Base-by-base conservation (phyloP, 768 basidiomycete species). In the Mrakia frigida region DNA sequence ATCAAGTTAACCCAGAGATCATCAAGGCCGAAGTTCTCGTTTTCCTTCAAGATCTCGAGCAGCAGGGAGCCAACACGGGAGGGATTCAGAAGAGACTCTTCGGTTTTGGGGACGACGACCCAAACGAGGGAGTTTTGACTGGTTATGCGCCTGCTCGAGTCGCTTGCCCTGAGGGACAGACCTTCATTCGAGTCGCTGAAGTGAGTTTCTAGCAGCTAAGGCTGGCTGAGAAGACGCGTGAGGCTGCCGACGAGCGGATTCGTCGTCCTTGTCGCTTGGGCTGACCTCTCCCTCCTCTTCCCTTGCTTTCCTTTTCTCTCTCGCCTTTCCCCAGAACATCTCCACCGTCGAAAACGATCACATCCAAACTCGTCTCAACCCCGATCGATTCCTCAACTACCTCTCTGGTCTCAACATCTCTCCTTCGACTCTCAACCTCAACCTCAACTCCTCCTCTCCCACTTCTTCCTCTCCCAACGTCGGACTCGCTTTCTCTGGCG, bases 401-500 rank as follows among this genome's bases (percentile, higher is more conserved):
- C 74, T 78, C 14, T 35, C 56, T 0, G 74, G 74, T 6, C 70
- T 78, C 73, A 74, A 72, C 69, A 23, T 75, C 33, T 41, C 68
- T 43, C 41, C 77, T 0, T 78, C 77, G 25, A 69, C 70, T 3
- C 52, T 78, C 50, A 78, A 78, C 74, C 70, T 78, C 59, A 53
- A 37, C 43, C 74, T 78, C 31, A 78, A 50, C 61, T 28, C 76
- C 21, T 35, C 23, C n/a, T 77, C 76, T 11, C 46, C 70, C 18
- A 73, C 70, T n/a, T 41, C 39, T 2, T 65, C 70, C 23, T 46
- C 71, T 35, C 76, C 76, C 35, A 73, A 73, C 28, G 60, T 77
- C 21, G 76, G 41, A 4, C 50, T 73, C 25, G 76, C 76, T 33
- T 77, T 56, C 46, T 78, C 77, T 0, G 77, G 77, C 28, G 77